A percentile compares a stretch with the other conserved stretches of the same genome.
Conservation (phyloP, 192 early-diverging fungal genomes). For the Podila epicladia region DNA sequence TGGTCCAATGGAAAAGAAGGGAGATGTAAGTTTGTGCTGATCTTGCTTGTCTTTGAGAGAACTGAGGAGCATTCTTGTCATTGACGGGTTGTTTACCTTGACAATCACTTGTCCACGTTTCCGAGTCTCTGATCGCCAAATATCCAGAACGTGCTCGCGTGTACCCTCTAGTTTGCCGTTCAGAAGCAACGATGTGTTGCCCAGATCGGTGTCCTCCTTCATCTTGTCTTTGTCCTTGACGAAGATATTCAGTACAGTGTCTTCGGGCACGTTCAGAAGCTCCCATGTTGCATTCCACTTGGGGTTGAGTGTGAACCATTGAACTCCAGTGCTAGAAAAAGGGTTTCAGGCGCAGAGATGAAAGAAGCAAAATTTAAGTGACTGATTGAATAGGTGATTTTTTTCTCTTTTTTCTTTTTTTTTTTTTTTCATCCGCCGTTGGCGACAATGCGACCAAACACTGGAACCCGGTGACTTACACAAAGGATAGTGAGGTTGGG, state of each 20-base stretch:
- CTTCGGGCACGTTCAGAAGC: conserved; percentile 24
- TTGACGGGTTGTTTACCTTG: conserved; percentile 3
- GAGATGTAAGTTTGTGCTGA: neutral
- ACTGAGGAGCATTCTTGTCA: neutral
- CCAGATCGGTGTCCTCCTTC: conserved; percentile 43
- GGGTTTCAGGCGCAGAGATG: neutral
- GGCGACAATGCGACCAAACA: too few relatives aligned
- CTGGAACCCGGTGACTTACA: conserved; percentile 6
- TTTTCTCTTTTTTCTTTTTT: too few relatives aligned
- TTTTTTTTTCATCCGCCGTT: neutral
- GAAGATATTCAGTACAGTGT: conserved; percentile 9
- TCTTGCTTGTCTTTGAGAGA: neutral
- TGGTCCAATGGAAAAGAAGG: neutral
- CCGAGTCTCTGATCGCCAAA: conserved; percentile 17
- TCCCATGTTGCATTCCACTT: conserved; percentile 40
- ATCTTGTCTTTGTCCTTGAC: conserved; percentile 47
- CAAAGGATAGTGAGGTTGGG: conserved; percentile 10
- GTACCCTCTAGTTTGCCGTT: conserved; percentile 16
- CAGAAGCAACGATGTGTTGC: conserved; percentile 11
- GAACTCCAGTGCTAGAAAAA: conserved; percentile 26
- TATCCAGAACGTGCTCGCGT: conserved; percentile 26
- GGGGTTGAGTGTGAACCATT: conserved; percentile 41
- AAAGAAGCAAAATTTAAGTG: neutral
- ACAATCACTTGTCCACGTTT: conserved; percentile 18
- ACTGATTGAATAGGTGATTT: neutral